Evolutionary conservation across 2,329 filamentous ascomycete genomes (phyloP).

Genomic region (Scedosporium apiospermum): DNA sequence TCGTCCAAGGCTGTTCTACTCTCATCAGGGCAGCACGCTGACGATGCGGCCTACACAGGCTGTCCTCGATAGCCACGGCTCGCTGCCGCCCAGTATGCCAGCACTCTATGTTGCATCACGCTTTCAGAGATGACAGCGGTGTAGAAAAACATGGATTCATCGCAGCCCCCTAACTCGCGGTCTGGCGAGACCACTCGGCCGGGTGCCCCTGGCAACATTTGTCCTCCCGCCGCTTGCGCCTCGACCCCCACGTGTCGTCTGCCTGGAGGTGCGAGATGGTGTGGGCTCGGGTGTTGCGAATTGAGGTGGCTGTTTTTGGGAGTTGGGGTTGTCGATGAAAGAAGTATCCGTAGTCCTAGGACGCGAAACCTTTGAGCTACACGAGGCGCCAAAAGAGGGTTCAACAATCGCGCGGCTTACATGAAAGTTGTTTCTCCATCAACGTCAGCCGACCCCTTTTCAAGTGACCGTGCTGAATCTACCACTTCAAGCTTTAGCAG

Average conservation of each 20-base stretch:
- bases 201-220: conserved; percentile 20
- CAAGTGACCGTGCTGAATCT: not conserved
- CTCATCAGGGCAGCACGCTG: no score
- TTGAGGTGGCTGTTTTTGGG: conserved; percentile 40
- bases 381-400: conserved; percentile 18
- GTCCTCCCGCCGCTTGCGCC: conserved; percentile 18
- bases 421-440: conserved; percentile 78
- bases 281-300: conserved; percentile 32
- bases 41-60: no score
- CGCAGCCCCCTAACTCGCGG: conserved; percentile 33
- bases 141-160: not conserved
- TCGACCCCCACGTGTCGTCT: conserved; percentile 13
- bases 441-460: conserved; percentile 6
- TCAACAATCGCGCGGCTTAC: conserved; percentile 41
- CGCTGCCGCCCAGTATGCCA: no score
- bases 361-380: conserved; percentile 10
- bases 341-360: conserved; percentile 79
- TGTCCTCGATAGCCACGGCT: no score
- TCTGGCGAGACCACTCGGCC: conserved; percentile 35
- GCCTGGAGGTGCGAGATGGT: conserved; percentile 17
- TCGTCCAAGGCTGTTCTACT: no score
- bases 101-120: no score
- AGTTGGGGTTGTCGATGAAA: conserved; percentile 74
- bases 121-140: no score
- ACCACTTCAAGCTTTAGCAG: not conserved